Conservation (phyloP, 108 stramenopile genomes). For the Cyclostephanos tholiformis region DNA sequence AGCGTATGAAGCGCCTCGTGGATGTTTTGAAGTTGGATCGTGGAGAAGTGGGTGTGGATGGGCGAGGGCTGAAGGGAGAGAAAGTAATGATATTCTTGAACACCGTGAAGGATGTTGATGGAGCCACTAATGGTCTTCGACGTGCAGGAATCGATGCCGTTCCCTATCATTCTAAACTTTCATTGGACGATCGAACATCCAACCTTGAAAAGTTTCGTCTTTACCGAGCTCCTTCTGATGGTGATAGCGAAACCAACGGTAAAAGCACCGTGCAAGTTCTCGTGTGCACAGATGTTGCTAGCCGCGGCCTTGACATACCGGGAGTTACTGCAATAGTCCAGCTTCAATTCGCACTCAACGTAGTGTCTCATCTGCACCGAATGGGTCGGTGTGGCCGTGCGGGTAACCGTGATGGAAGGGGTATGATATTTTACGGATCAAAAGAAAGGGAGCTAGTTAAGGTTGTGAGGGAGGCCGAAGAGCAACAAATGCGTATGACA, state of each 20-base stretch:
- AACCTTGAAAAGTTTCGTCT: conserved; percentile 84
- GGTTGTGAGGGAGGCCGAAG: conserved; percentile 78
- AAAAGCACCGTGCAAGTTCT: conserved; percentile 82
- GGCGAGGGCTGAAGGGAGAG: conserved; percentile 72
- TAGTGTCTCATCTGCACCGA: conserved; percentile 97
- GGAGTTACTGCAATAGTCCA: conserved; percentile 95
- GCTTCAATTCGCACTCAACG: conserved; percentile 94
- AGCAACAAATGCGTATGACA: conserved; percentile 74
- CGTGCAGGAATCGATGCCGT: conserved; percentile 77
- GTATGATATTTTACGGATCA: conserved; percentile 89
- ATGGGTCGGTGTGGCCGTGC: conserved; percentile 98
- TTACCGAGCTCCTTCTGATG: conserved; percentile 46
- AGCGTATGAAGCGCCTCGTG: conserved; percentile 78
- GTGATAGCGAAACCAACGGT: conserved; percentile 19
- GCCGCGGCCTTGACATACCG: conserved; percentile 96
- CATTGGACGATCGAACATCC: conserved; percentile 73
- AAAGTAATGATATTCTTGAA: conserved; percentile 92
- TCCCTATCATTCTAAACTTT: conserved; percentile 86
- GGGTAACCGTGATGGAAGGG: conserved; percentile 88
- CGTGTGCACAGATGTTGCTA: conserved; percentile 96
- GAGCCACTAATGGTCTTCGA: conserved; percentile 67
- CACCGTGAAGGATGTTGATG: conserved; percentile 84
- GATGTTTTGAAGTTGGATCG: conserved; percentile 61
- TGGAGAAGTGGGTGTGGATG: conserved; percentile 47
- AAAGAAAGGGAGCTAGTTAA: conserved; percentile 72